Evolutionary conservation across 371 early-diverging fungal genomes (phyloP).

Genomic region (Circinella umbellata): DNA sequence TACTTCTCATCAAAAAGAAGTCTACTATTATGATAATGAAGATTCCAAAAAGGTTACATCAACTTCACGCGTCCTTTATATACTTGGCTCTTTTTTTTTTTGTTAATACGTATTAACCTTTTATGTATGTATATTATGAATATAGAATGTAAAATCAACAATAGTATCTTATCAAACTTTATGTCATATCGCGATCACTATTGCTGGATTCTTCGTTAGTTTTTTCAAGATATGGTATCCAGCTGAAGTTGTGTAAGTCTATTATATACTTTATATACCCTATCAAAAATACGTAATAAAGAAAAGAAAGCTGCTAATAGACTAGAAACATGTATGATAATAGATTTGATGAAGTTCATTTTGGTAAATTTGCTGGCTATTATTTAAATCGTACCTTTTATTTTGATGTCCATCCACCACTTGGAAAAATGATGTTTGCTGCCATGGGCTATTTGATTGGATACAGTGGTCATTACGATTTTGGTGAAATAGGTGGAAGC

Average conservation of each 20-base stretch:
- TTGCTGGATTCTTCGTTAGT: slow-evolving; percentile 13
- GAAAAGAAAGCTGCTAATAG: not conserved
- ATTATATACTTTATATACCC: no score
- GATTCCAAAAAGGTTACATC: no score
- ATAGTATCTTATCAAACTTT: not conserved
- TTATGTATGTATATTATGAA: no score
- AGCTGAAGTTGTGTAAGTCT: slow-evolving; percentile 66
- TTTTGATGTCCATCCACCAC: slow-evolving; percentile 99
- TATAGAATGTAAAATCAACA: not conserved
- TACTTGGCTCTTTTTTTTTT: no score
- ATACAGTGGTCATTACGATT: slow-evolving; percentile 88
- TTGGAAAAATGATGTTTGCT: slow-evolving; percentile 95
- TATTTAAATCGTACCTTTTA: slow-evolving; percentile 93
- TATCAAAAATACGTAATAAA: no score
- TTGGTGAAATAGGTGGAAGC: slow-evolving; percentile 88
- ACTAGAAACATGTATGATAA: not conserved
- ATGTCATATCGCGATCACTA: not conserved
- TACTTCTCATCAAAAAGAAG: no score
- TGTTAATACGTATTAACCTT: no score
- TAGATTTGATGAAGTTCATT: slow-evolving; percentile 94
- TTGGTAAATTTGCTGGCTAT: slow-evolving; percentile 97
- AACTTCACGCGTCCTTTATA: no score
- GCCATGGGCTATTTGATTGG: slow-evolving; percentile 79
- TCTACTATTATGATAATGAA: no score
- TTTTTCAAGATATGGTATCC: slow-evolving; percentile 64